Conservation (phyloP, 305 asterid genomes). For the Coffea humblotiana region DNA sequence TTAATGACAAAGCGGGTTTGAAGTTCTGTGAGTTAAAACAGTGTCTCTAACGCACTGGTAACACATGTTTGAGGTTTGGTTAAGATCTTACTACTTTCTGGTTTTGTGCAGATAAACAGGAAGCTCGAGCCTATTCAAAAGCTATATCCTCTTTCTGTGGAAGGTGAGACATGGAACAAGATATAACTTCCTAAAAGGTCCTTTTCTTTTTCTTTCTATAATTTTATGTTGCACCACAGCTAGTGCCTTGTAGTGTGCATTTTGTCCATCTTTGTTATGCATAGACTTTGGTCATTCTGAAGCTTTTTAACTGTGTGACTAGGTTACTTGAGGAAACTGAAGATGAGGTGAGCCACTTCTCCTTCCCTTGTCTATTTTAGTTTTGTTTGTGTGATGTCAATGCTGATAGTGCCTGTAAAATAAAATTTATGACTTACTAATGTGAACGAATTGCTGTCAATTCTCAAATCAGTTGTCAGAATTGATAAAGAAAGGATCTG, state of each 20-base stretch:
- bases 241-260: conserved; percentile 4
- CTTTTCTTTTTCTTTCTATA: background rate
- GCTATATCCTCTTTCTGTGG: conserved; percentile 91
- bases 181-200: conserved; percentile 7
- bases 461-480: conserved; percentile 59
- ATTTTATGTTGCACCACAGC: conserved; percentile 1
- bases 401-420: background rate
- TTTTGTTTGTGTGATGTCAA: background rate
- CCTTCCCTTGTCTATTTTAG: background rate
- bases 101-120: conserved; percentile 62
- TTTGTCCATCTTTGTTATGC: conserved; percentile 4
- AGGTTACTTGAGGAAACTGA: conserved; percentile 97
- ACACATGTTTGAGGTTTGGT: conserved; percentile 11
- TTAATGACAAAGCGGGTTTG: background rate
- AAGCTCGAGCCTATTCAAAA: conserved; percentile 75
- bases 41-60: background rate
- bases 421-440: background rate
- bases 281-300: conserved; percentile 10
- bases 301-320: conserved; percentile 21
- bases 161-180: conserved; percentile 52
- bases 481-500: conserved; percentile 69
- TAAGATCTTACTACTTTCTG: conserved; percentile 3
- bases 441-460: conserved; percentile 1
- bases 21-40: background rate
- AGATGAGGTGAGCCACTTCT: conserved; percentile 62